phyloP scores from a whole-genome alignment of 257 asterid genomes.

The Nicotiana undulata region DNA sequence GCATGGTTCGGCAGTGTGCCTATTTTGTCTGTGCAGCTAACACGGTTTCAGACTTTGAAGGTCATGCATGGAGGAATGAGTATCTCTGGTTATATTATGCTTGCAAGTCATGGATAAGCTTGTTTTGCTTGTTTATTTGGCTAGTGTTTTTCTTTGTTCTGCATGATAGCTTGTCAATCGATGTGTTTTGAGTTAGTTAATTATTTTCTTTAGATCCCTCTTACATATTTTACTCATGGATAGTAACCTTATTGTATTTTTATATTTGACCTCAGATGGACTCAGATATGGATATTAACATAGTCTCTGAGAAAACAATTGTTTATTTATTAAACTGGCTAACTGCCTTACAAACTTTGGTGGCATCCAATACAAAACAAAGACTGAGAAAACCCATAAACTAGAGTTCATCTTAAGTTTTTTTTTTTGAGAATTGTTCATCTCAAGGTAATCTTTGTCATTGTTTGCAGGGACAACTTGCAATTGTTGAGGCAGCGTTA shows the following conservation, averaged over 20 bases:
- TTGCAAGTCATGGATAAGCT: neutral
- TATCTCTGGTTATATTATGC: neutral
- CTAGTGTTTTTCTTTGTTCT: neutral
- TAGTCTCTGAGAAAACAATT: neutral
- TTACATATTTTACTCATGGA: neutral
- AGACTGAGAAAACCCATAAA: neutral
- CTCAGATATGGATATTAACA: neutral
- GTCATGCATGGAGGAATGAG: neutral
- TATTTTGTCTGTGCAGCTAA: neutral
- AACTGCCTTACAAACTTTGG: neutral
- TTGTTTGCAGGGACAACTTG: slow-evolving; percentile 70
- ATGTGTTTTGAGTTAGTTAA: neutral
- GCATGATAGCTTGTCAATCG: neutral
- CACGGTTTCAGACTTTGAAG: neutral
- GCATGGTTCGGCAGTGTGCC: neutral
- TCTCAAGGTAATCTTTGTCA: neutral
- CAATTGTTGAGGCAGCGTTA: slow-evolving; percentile 86
- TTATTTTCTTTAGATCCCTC: neutral
- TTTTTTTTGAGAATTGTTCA: too few relatives aligned
- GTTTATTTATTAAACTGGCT: neutral
- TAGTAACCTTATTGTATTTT: neutral
- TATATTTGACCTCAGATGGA: neutral
- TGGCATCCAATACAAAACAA: neutral
- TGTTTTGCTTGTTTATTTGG: neutral
- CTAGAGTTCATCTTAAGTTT: neutral